Conservation (phyloP, 345 rosid species). For the Eucalyptus coolabah region DNA sequence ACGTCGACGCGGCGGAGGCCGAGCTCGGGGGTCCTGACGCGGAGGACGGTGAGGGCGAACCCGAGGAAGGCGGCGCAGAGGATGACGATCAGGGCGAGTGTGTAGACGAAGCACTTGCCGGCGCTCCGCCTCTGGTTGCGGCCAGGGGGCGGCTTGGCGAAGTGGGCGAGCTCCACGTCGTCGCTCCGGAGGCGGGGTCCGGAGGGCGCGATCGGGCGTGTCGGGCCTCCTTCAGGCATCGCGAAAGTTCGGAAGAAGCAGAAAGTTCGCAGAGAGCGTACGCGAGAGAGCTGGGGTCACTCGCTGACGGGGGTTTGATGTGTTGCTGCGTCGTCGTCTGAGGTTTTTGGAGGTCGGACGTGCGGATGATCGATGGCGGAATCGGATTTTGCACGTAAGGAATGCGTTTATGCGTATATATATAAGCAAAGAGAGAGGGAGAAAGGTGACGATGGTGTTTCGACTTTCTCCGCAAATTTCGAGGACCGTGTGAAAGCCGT, state of each 20-base stretch:
- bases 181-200: conserved; percentile 15
- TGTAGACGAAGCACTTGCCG: conserved; percentile 32
- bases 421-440: neutral
- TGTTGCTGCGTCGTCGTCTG: neutral
- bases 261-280: too few relatives aligned
- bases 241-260: neutral
- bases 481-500: neutral
- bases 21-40: conserved; percentile 15
- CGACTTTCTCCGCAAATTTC: neutral
- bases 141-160: neutral
- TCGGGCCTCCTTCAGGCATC: neutral
- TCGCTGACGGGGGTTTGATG: neutral
- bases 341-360: neutral
- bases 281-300: neutral
- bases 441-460: neutral
- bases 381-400: neutral
- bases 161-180: conserved; percentile 2
- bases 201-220: neutral
- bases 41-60: conserved; percentile 15
- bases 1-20: neutral
- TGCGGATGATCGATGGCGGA: neutral
- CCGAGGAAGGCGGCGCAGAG: conserved; percentile 8
- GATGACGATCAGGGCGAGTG: conserved; percentile 18
- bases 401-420: neutral
- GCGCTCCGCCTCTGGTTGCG: neutral